A percentile compares a stretch with the other conserved stretches of the same genome.
Conservation (phyloP, 768 basidiomycete species). For the Daedaleopsis nitida region DNA sequence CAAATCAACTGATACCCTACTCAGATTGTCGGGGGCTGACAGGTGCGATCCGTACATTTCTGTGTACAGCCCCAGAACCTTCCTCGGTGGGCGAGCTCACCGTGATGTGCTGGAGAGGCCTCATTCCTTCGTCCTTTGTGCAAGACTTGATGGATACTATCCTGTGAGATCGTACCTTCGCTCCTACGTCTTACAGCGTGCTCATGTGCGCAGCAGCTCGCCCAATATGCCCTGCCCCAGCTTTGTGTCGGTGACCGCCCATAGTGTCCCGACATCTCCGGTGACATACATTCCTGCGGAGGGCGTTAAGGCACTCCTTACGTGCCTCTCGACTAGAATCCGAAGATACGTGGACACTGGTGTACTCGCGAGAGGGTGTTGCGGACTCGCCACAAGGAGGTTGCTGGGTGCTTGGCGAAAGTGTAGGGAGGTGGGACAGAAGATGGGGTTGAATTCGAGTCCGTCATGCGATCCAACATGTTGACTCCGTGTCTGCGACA, state of each 20-base stretch:
- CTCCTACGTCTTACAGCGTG: not conserved
- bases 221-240: conserved; percentile 13
- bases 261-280: conserved; percentile 47
- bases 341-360: conserved; percentile 54
- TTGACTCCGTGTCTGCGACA: too few relatives aligned
- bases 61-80: conserved; percentile 57
- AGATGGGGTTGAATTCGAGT: conserved; percentile 38
- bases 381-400: conserved; percentile 6
- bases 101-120: conserved; percentile 62
- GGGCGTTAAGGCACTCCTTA: conserved; percentile 31
- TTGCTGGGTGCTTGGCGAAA: conserved; percentile 50
- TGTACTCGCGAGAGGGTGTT: conserved; percentile 20
- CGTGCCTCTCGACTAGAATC: conserved; percentile 50
- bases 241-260: conserved; percentile 49
- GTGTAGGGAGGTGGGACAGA: conserved; percentile 42
- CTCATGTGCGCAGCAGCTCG: not conserved
- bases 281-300: conserved; percentile 49
- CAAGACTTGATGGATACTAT: conserved; percentile 50
- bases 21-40: conserved; percentile 63
- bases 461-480: too few relatives aligned
- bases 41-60: conserved; percentile 70
- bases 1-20: not conserved
- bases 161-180: conserved; percentile 33
- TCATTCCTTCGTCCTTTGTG: conserved; percentile 55
- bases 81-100: conserved; percentile 47